Conservation (phyloP, 345 rosid genomes). For the Brassica juncea region DNA sequence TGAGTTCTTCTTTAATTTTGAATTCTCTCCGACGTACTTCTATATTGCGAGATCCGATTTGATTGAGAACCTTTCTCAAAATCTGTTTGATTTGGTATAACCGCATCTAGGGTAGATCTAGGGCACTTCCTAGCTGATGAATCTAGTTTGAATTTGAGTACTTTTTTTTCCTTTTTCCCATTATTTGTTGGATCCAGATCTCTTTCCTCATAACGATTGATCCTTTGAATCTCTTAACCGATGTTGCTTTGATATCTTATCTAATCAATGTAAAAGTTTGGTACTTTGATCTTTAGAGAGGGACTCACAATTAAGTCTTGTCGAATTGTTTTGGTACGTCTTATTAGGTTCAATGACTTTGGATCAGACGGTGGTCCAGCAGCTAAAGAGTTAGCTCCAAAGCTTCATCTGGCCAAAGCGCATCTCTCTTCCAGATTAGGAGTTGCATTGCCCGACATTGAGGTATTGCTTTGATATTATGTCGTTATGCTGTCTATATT, state of each 20-base stretch:
- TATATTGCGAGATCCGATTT: slow-evolving; percentile 6
- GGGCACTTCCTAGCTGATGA: slow-evolving; percentile 4
- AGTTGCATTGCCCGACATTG: slow-evolving; percentile 53
- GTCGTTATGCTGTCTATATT: background rate
- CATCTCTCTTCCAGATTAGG: slow-evolving; percentile 59
- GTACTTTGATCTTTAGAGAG: slow-evolving; percentile 4
- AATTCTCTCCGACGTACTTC: background rate
- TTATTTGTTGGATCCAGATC: background rate
- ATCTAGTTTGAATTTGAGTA: background rate
- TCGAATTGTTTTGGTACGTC: background rate
- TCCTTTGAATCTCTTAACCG: background rate
- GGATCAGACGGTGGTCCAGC: slow-evolving; percentile 86
- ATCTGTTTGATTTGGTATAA: slow-evolving; percentile 11
- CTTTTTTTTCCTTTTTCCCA: background rate
- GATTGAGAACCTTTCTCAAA: slow-evolving; percentile 1
- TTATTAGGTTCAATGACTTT: slow-evolving; percentile 57
- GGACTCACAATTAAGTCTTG: background rate
- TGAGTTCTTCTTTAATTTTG: slow-evolving; percentile 16
- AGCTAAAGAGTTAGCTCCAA: slow-evolving; percentile 69
- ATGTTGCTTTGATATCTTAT: background rate
- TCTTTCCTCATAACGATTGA: background rate
- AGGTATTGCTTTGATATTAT: slow-evolving; percentile 46
- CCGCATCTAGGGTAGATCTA: slow-evolving; percentile 18
- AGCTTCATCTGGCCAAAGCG: slow-evolving; percentile 52
- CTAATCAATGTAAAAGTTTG: slow-evolving; percentile 9